Base-by-base conservation (phyloP, 2,329 filamentous ascomycete genomes). In the Thelonectria blattea region DNA sequence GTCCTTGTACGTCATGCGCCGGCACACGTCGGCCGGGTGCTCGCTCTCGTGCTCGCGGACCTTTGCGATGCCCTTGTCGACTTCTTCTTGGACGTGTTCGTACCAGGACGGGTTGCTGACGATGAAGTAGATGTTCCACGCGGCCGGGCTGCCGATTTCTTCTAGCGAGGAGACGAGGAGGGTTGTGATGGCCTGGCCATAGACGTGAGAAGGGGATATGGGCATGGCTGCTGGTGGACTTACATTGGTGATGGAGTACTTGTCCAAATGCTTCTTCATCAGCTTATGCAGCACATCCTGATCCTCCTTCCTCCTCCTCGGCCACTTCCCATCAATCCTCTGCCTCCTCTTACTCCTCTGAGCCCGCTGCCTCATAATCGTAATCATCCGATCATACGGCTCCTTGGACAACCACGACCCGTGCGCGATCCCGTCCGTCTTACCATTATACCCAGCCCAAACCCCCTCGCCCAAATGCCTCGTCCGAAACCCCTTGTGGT, bases 71-170 rank as follows among this genome's bases (percentile, higher is more conserved):
- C 76, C 78, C 3, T 63, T 65, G 51, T 81, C 75, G 15, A 87
- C 75, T 70, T 88, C 84, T 8, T 74, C 72, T 27, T 76, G 80
- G 2, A 80, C 73, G 48, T 76, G 74, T 11, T 57, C 62, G 37
- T 78, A 76, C 86, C 86, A 81, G 54, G 79, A 57, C 15, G 77
- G 71, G 66, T 83, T 68, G 54, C 78, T 58, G 55, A 82, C 70
- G 54, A 88, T 75, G 75, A 83, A 78, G 70, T 79, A 61, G 62
- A 87, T 69, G 61, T 86, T 73, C 78, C 80, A 86, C 2, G 80
- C 79, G 1, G 81, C 80, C 63, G 84, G 86, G 68, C 85, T 79
- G 41, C 83, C 83, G 22, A 75, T 83, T 71, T 87, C 82, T 74
- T 12, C 80, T 79, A n/a, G 86, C 73, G 34, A 85, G 75, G 70